Percentiles rank a stretch among this genome's conserved stretches.
Conservation (phyloP, 306 rosid genomes). For the Argentina anserina region DNA sequence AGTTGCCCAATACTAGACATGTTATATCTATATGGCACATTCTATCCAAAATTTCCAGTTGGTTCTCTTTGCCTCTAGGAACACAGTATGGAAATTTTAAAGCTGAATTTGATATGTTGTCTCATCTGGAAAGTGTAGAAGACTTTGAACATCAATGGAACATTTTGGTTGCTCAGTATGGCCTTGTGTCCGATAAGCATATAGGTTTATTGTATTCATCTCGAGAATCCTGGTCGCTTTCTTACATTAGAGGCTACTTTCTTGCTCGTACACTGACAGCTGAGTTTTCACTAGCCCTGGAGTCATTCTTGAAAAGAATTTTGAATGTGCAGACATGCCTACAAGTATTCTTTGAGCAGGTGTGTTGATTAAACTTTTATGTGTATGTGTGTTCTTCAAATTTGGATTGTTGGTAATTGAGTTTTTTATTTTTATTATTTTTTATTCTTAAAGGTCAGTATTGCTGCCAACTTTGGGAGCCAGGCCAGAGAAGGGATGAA, state of each 20-base stretch:
- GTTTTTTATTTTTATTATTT: too few relatives aligned
- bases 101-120: conserved; percentile 54
- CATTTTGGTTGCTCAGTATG: conserved; percentile 48
- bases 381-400: background rate
- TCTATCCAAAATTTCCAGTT: conserved; percentile 54
- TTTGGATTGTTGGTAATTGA: background rate
- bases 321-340: conserved; percentile 40
- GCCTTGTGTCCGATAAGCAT: conserved; percentile 56
- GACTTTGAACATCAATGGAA: conserved; percentile 64
- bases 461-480: conserved; percentile 31
- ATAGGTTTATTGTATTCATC: conserved; percentile 40
- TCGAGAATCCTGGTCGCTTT: conserved; percentile 48
- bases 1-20: conserved; percentile 54
- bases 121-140: conserved; percentile 51
- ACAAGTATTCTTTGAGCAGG: conserved; percentile 61
- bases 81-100: conserved; percentile 44
- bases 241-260: conserved; percentile 42
- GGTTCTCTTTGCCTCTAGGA: conserved; percentile 56
- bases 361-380: conserved; percentile 11
- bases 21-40: conserved; percentile 50
- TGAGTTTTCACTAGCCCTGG: conserved; percentile 49
- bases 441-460: conserved; percentile 35
- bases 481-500: conserved; percentile 36
- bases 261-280: conserved; percentile 51
- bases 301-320: conserved; percentile 43